Base-by-base conservation (phyloP, 305 asterid genomes). In the Fraxinus albicans region DNA sequence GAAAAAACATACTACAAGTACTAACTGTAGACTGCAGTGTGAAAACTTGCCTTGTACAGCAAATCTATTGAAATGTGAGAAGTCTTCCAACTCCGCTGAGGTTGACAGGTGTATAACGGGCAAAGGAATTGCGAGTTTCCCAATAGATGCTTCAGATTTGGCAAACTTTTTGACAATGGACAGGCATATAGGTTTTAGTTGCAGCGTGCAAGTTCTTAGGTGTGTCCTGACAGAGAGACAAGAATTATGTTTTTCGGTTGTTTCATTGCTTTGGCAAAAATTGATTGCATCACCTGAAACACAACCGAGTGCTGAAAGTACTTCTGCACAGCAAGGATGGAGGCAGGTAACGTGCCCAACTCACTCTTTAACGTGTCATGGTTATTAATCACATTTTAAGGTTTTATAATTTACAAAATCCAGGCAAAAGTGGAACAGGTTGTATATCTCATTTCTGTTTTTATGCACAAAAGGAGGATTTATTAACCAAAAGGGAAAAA, bases 321-420 rank as follows among this genome's bases (percentile, higher is more conserved):
- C 99, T 36, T 97, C 99, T 53, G 98, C 97, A 6, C 98, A 93
- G 86, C 99, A 95, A 90, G 99, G 99, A 87, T 96, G 99, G 99
- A 93, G 98, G 83, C 99, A 96, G 98, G 99, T 96, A 93, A 81
- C 42, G 77, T 35, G 50, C 21, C 83, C 0, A 60, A 67, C 80
- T 38, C 77, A 72, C 15, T 79, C 47, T 73, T n/a, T 17, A 8
- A 34, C 2, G 29, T 73, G 27, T 73, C 27, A 33, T 73, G 44
- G 44, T 73, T 73, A 73, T 33, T n/a, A 73, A 34, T 34, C 50
- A 34, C 77, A 73, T 73, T 67, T 33, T 33, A 33, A 35, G 27
- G 50, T 73, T 55, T 34, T 17, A 73, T 73, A 73, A 33, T 35
- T 72, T 34, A 73, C 27, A 34, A 8, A 25, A 67, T 27, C 73